phyloP scores from a whole-genome alignment of 2,329 filamentous ascomycete genomes.

The Tolypocladium sp. region DNA sequence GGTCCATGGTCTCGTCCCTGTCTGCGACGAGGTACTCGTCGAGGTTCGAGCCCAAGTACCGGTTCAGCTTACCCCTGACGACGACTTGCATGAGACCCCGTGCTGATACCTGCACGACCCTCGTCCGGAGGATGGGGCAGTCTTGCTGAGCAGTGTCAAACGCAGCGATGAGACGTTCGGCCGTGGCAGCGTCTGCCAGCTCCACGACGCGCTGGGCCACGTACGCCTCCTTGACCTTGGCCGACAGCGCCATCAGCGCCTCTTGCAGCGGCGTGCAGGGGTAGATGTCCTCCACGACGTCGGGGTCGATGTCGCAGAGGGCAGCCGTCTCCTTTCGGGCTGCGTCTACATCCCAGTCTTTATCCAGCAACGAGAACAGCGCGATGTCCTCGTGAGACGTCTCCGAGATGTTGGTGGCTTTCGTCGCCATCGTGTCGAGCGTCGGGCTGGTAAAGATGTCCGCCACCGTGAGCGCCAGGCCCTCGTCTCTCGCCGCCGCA shows the following conservation, averaged over 20 bases:
- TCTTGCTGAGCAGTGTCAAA: constrained; percentile 28
- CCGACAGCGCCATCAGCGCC: constrained; percentile 42
- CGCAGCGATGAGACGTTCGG: constrained; percentile 28
- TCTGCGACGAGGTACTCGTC: constrained; percentile 31
- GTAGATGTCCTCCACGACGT: constrained; percentile 38
- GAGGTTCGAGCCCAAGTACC: constrained; percentile 22
- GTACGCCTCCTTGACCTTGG: constrained; percentile 41
- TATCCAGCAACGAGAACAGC: constrained; percentile 30
- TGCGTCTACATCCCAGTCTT: constrained; percentile 20
- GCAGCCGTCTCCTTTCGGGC: constrained; percentile 27
- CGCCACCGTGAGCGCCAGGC: constrained; percentile 32
- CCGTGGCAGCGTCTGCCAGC: constrained; percentile 24
- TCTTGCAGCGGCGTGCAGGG: constrained; percentile 47
- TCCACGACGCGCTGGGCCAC: constrained; percentile 39
- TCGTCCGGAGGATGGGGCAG: constrained; percentile 35
- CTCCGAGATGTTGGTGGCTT: constrained; percentile 11
- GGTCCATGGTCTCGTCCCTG: constrained; percentile 29
- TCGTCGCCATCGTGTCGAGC: constrained; percentile 32
- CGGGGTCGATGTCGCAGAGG: constrained; percentile 27
- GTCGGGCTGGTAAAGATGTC: constrained; percentile 35
- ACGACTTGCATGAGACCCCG: constrained; percentile 38
- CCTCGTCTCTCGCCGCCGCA: constrained; percentile 27
- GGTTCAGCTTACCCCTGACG: constrained; percentile 27
- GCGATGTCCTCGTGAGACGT: constrained; percentile 15
- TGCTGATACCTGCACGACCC: constrained; percentile 35